Evolutionary conservation across 1,284 basidiomycete genomes (phyloP), one percentile per base, ranked within the genome.

Genomic region (Trichosporon inkin): DNA sequence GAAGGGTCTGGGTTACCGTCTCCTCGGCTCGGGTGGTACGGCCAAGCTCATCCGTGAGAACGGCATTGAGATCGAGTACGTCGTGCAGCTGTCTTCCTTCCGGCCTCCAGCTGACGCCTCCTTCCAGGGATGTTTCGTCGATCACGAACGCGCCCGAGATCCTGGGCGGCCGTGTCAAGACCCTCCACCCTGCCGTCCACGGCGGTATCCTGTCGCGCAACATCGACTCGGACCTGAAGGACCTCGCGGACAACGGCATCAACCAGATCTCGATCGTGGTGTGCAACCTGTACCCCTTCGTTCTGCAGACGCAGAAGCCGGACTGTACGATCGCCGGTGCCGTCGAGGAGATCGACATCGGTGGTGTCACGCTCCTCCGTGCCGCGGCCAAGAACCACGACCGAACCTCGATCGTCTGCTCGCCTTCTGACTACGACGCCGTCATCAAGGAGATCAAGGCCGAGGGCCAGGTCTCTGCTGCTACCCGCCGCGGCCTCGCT

Each of bases 121-220:
- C 8, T 32, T 32, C 6, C 53, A 97, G 94, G 67, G 96, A 99
- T 85, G 94, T 99, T 49, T 92, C 93, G 19, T 90, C 93, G 73
- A 90, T 99, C 79, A 99, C 96, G 55, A 95, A 95, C 74, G 94
- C 94, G 1, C 96, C 95, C n/a, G 96, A 99, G 79, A 99, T 99
- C 92, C 85, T 99, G 14, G 94, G 95, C 58, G 96, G 96, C 44
- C 85, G 96, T 65, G 96, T 99, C 66, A 99, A 99, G 82, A 99
- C 96, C 6, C 85, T 99, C n/a, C 96, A 99, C 75, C 96, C 96
- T 55, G 94, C 90, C 19, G 92, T 99, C 22, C 96, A 99, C 76
- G 96, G 96, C 74, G 96, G 92, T 55, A 97, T 97, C 67, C 85
- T 97, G 53, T 90, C 93, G 6, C 87, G 93, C 24, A 84, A 87